Conservation (phyloP, 148 eudicot species). For the Oxyria digyna region DNA sequence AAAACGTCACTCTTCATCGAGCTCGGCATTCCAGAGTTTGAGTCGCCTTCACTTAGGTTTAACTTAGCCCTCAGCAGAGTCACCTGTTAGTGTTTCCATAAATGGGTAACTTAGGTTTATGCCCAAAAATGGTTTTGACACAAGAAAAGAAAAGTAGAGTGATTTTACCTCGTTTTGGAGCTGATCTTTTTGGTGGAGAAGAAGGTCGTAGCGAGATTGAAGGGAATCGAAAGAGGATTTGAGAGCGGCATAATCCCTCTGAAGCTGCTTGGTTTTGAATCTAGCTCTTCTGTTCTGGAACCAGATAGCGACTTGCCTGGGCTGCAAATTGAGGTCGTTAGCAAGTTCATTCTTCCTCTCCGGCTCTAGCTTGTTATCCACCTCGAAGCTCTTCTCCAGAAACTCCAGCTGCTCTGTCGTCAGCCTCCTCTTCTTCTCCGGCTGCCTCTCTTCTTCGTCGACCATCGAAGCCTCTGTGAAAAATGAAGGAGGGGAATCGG, state of each 20-base stretch:
- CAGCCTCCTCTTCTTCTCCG: constrained; percentile 8
- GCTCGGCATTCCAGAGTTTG: constrained; percentile 9
- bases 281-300: constrained; percentile 7
- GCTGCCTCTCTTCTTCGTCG: neutral
- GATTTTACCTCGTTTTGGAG: constrained; percentile 25
- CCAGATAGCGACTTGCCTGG: constrained; percentile 9
- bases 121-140: neutral
- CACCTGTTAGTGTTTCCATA: neutral
- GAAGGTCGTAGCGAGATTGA: neutral
- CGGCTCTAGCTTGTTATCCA: constrained; percentile 7
- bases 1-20: constrained; percentile 54
- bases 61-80: constrained; percentile 14
- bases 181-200: neutral
- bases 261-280: constrained; percentile 7
- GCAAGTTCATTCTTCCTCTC: constrained; percentile 3
- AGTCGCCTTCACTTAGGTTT: constrained; percentile 8
- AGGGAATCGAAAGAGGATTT: neutral
- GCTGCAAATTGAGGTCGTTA: neutral
- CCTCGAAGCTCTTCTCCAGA: constrained; percentile 2
- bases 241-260: neutral
- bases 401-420: neutral
- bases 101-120: neutral
- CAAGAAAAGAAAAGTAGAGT: neutral
- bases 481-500: neutral
- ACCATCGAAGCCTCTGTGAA: neutral